A percentile compares a stretch with the other conserved stretches of the same genome.
Evolutionary conservation across 495 filamentous ascomycete species (phyloP).

Genomic region (Aspergillus coremiiformis): DNA sequence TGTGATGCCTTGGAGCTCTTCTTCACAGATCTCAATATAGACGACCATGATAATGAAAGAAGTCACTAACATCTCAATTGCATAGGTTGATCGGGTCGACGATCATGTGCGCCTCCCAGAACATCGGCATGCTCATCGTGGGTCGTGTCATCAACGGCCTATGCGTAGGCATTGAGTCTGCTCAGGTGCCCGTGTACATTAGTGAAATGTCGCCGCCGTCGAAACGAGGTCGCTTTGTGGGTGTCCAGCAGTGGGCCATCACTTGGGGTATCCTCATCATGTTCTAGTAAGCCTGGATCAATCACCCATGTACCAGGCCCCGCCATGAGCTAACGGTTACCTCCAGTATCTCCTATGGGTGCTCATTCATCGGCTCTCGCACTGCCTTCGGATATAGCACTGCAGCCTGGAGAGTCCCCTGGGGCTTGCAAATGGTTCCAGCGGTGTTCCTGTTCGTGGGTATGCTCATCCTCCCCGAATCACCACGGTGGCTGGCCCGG

Average conservation of each 20-base stretch:
- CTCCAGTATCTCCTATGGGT: conserved; percentile 61
- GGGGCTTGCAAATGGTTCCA: conserved; percentile 72
- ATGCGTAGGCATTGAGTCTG: conserved; percentile 70
- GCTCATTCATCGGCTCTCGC: conserved; percentile 49
- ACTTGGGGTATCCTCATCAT: conserved; percentile 81
- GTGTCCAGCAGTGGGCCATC: conserved; percentile 73
- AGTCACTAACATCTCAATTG: background rate
- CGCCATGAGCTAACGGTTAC: background rate
- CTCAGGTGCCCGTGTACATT: conserved; percentile 76
- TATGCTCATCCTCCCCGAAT: conserved; percentile 66
- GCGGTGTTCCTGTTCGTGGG: conserved; percentile 57
- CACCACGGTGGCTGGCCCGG: conserved; percentile 71
- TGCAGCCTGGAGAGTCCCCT: conserved; percentile 64
- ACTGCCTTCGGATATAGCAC: conserved; percentile 26
- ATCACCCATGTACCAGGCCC: background rate
- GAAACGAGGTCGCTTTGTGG: conserved; percentile 66
- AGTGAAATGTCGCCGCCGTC: conserved; percentile 65
- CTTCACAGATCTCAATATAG: too few relatives aligned
- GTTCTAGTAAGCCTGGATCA: conserved; percentile 47
- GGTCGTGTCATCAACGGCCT: conserved; percentile 76
- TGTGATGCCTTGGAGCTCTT: conserved; percentile 3
- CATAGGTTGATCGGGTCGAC: conserved; percentile 55
- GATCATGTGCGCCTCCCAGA: conserved; percentile 63
- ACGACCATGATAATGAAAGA: too few relatives aligned
- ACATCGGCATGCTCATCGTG: conserved; percentile 65